Conservation (phyloP, 2,329 filamentous ascomycete species). For the Aspergillus pseudoterreus region DNA sequence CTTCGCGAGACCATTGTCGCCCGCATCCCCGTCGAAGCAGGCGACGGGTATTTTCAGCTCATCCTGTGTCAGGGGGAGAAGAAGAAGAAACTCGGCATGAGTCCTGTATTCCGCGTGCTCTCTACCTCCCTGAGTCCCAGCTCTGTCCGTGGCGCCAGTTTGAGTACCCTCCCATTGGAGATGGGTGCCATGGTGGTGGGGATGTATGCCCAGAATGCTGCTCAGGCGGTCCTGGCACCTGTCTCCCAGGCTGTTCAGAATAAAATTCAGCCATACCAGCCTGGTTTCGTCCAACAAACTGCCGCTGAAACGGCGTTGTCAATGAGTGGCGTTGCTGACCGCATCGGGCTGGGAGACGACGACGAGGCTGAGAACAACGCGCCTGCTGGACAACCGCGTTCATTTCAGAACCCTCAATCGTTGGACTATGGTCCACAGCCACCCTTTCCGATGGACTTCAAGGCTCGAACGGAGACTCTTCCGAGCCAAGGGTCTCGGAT, state of each 20-base stretch:
- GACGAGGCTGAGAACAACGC: neutral
- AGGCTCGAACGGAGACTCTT: slow-evolving; percentile 40
- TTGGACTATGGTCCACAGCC: slow-evolving; percentile 29
- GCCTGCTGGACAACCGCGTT: neutral
- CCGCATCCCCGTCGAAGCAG: slow-evolving; percentile 59
- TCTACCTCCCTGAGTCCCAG: slow-evolving; percentile 61
- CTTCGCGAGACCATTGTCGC: slow-evolving; percentile 62
- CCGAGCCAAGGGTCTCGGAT: slow-evolving; percentile 47
- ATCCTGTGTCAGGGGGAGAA: slow-evolving; percentile 59
- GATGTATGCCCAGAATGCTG: slow-evolving; percentile 39
- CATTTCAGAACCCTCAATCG: slow-evolving; percentile 1
- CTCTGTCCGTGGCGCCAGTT: slow-evolving; percentile 61
- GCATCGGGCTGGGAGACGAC: slow-evolving; percentile 25
- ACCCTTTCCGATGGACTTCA: slow-evolving; percentile 29
- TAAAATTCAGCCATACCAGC: slow-evolving; percentile 24
- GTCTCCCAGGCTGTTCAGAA: slow-evolving; percentile 24
- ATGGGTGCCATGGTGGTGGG: slow-evolving; percentile 49
- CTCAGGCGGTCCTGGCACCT: slow-evolving; percentile 20
- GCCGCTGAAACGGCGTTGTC: slow-evolving; percentile 33
- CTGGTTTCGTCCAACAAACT: slow-evolving; percentile 26
- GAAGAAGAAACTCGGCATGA: slow-evolving; percentile 61
- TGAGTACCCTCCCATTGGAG: slow-evolving; percentile 63
- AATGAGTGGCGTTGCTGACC: slow-evolving; percentile 24
- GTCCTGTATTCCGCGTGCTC: slow-evolving; percentile 66
- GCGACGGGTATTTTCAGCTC: slow-evolving; percentile 67